These are phyloP conservation scores for Botrytis squamosa DNA, from an alignment of 2,329 filamentous ascomycete genomes.

Conservation along the genomic window DNA sequence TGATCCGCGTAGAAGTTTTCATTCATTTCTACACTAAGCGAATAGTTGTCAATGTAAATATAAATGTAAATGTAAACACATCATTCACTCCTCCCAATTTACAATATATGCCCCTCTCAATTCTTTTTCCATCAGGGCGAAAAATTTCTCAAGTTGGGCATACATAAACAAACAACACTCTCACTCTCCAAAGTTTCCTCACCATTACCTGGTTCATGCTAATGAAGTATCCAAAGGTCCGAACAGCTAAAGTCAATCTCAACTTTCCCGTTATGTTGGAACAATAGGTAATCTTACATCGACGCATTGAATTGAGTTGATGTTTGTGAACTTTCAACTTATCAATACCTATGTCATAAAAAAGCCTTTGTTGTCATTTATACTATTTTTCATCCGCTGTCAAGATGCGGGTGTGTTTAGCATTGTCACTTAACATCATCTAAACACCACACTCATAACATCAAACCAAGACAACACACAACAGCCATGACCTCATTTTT, in stretches of 20 bases:
- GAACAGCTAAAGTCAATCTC: not conserved
- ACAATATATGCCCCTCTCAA: not conserved
- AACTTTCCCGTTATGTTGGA: not conserved
- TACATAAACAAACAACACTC: not conserved
- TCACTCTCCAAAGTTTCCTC: not conserved
- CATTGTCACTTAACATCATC: not conserved
- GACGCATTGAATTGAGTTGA: not conserved
- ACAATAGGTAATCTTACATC: not conserved
- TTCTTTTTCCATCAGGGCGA: accelerated
- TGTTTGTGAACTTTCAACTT: not conserved
- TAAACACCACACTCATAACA: not conserved
- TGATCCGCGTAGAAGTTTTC: not conserved
- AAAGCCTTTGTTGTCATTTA: not conserved
- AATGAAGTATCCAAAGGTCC: accelerated
- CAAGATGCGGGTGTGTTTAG: not conserved
- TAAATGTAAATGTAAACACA: not conserved
- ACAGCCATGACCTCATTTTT: too few species aligned
- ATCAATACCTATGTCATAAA: too few species aligned
- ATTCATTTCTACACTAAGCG: not conserved
- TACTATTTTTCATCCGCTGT: not conserved
- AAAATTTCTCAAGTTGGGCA: accelerated
- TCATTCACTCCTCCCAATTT: not conserved
- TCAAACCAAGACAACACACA: not conserved
- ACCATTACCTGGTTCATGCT: not conserved
- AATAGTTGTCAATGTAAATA: not conserved